These are phyloP conservation scores for Scedosporium dehoogii DNA, from an alignment of 2,329 filamentous ascomycete species.

Conservation along the genomic window DNA sequence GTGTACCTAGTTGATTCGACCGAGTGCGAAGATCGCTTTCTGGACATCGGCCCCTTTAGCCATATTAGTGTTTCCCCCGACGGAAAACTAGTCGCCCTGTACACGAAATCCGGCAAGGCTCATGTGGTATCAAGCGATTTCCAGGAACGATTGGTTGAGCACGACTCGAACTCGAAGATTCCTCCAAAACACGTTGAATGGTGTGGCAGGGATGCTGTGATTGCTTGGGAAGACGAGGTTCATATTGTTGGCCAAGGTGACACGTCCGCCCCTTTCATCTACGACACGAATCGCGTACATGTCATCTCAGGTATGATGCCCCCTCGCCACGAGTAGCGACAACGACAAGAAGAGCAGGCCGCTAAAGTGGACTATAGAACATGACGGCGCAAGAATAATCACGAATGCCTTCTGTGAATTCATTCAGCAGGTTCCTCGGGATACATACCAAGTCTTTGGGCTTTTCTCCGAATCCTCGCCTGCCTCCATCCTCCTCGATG, in stretches of 20 bases:
- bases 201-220: constrained; percentile 91
- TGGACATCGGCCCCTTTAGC: constrained; percentile 86
- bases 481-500: constrained; percentile 87
- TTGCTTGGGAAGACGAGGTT: constrained; percentile 97
- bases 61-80: constrained; percentile 89
- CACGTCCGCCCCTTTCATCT: constrained; percentile 68
- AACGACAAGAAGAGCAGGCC: not conserved
- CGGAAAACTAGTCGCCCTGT: constrained; percentile 78
- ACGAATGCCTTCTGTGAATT: constrained; percentile 97
- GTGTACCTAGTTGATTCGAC: constrained; percentile 79
- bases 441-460: constrained; percentile 81
- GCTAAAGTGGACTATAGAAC: constrained; percentile 29
- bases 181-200: constrained; percentile 82
- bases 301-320: constrained; percentile 63
- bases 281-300: constrained; percentile 83
- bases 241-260: constrained; percentile 84
- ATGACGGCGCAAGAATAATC: constrained; percentile 80
- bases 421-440: constrained; percentile 81
- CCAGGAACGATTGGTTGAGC: constrained; percentile 82
- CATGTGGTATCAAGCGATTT: constrained; percentile 96
- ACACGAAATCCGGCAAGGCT: constrained; percentile 72
- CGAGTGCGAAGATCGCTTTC: constrained; percentile 81
- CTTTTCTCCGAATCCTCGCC: constrained; percentile 81
- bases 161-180: constrained; percentile 78
- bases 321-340: not conserved